Base-by-base conservation (phyloP, 1,284 basidiomycete genomes). In the Moesziomyces parantarcticus region DNA sequence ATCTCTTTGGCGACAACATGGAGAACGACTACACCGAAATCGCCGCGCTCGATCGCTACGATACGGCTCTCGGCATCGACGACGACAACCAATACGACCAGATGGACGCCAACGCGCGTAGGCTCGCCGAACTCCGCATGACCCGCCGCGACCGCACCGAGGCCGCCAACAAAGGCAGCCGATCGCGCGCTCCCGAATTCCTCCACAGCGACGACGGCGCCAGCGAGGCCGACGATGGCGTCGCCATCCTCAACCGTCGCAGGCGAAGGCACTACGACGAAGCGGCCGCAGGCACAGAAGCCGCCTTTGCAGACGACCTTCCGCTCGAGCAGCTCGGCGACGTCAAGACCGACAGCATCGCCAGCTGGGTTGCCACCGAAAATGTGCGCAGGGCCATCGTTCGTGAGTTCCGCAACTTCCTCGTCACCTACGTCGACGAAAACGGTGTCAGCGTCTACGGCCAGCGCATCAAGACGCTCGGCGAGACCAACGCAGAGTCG, bases 401-500 rank as follows among this genome's bases (percentile, higher is more conserved):
- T 73, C 90, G 91, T 73, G 93, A 97, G 84, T 98, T 99, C 87
- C 89, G 92, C 55, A 90, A 94, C 79, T 99, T 99, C 86, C 87
- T 99, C 58, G 92, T 96, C 88, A 97, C 94, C 8, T 96, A 94
- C 81, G 91, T 94, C 51, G 96, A 99, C 80, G 93, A 94, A 55
- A 88, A 91, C 66, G 93, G 93, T 42, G 88, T 89, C 43, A 97
- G 94, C 22, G 93, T 98, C 10, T 99, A 99, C 82, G 97, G 95
- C 26, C 91, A 93, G 84, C 88, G 94, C 49, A 98, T 99, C 84
- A 91, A 92, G 62, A 90, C 91, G 77, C 89, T 99, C 42, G 97
- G 97, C 85, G 96, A 98, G 89, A 91, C 91, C 83, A 99, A 99
- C 85, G 90, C 94, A 34, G 97, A 99, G 85, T 97, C 95, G 2